These are phyloP conservation scores for Fusarium dlaminii DNA, from an alignment of 2,329 filamentous ascomycete species.

Conservation along the genomic window DNA sequence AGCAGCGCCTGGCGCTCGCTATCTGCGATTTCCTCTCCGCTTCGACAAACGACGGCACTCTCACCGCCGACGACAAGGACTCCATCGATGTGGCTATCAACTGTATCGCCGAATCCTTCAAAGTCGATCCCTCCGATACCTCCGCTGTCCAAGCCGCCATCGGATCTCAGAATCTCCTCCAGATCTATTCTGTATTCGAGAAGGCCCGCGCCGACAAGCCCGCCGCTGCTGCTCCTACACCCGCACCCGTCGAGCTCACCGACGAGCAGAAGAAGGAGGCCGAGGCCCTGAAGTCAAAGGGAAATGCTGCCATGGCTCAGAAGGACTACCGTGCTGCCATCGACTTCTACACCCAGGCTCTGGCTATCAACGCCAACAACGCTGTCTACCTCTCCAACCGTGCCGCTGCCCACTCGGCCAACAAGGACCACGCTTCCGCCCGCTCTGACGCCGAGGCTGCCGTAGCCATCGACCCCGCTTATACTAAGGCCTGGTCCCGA, in stretches of 20 bases:
- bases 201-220: slow-evolving; percentile 71
- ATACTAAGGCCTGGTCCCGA: slow-evolving; percentile 97
- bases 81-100: slow-evolving; percentile 93
- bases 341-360: slow-evolving; percentile 86
- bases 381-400: slow-evolving; percentile 98
- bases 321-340: slow-evolving; percentile 90
- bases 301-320: slow-evolving; percentile 93
- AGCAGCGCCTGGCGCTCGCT: slow-evolving; percentile 92
- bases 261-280: slow-evolving; percentile 79
- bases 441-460: slow-evolving; percentile 90
- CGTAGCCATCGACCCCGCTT: slow-evolving; percentile 85
- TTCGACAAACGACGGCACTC: slow-evolving; percentile 87
- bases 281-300: slow-evolving; percentile 87
- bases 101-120: slow-evolving; percentile 95
- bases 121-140: slow-evolving; percentile 85
- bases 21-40: slow-evolving; percentile 94
- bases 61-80: slow-evolving; percentile 88
- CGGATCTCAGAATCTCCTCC: slow-evolving; percentile 85
- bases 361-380: slow-evolving; percentile 83
- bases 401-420: slow-evolving; percentile 89
- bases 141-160: slow-evolving; percentile 78
- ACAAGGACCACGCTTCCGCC: slow-evolving; percentile 84
- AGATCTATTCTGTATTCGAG: slow-evolving; percentile 96
- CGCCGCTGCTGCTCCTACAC: slow-evolving; percentile 46
- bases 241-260: slow-evolving; percentile 47